A percentile compares a stretch with the other conserved stretches of the same genome.
Conservation (phyloP, 495 filamentous ascomycete species). For the Penicillium pulvis region DNA sequence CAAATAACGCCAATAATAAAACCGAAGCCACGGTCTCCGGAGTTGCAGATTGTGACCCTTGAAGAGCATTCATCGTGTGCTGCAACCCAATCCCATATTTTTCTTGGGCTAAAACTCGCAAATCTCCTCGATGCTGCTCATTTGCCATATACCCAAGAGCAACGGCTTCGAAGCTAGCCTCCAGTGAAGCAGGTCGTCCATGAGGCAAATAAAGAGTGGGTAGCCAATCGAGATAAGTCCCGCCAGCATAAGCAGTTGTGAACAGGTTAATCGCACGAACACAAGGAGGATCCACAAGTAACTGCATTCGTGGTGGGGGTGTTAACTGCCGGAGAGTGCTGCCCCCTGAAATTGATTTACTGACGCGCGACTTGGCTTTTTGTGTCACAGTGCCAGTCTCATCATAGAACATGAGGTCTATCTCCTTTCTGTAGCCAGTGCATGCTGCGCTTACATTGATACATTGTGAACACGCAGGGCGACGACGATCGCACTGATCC, state of each 20-base stretch:
- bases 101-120: constrained; percentile 4
- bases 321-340: background rate
- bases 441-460: constrained; percentile 7
- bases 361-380: constrained; percentile 1
- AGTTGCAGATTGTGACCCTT: background rate
- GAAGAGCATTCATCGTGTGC: background rate
- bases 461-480: constrained; percentile 12
- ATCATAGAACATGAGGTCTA: constrained; percentile 14
- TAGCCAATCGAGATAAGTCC: constrained; percentile 13
- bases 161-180: constrained; percentile 9
- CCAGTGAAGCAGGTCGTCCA: background rate
- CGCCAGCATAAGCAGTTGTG: constrained; percentile 5
- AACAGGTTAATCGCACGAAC: constrained; percentile 5
- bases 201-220: constrained; percentile 3
- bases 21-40: constrained; percentile 5
- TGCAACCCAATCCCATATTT: constrained; percentile 6
- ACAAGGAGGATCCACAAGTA: constrained; percentile 1
- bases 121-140: constrained; percentile 5
- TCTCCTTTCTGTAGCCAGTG: constrained; percentile 4
- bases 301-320: constrained; percentile 6
- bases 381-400: constrained; percentile 7
- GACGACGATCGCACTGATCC: constrained; percentile 9
- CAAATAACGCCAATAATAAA: constrained; percentile 11
- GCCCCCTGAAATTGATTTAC: background rate
- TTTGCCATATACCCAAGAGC: constrained; percentile 10